Percentiles rank a stretch among this genome's conserved stretches.
Evolutionary conservation across 2,329 filamentous ascomycete species (phyloP).

Genomic region (Trichophyton schoenleinii): DNA sequence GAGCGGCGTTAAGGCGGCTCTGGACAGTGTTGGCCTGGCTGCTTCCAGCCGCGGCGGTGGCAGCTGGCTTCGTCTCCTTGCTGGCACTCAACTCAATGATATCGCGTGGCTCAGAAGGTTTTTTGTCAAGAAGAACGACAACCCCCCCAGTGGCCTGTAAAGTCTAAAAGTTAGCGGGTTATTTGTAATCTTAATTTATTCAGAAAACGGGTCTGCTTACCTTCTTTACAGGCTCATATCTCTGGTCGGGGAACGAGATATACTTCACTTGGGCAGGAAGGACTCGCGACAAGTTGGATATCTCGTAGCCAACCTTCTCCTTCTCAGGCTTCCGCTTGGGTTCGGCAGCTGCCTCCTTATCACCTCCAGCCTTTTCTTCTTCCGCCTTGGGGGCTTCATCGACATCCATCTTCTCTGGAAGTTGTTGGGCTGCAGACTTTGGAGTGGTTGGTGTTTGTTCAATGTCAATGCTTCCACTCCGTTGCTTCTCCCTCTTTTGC

Average conservation of each 20-base stretch:
- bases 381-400: conserved; percentile 50
- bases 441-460: conserved; percentile 66
- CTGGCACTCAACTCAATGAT: conserved; percentile 87
- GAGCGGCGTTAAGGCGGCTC: conserved; percentile 32
- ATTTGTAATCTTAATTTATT: neutral
- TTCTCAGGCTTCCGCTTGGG: conserved; percentile 84
- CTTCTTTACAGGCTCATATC: conserved; percentile 90
- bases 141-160: conserved; percentile 79
- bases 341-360: conserved; percentile 47
- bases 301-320: conserved; percentile 91
- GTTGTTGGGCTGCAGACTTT: conserved; percentile 44
- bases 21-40: conserved; percentile 32
- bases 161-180: conserved; percentile 25
- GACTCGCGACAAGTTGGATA: conserved; percentile 94
- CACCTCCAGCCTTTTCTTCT: conserved; percentile 48
- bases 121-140: conserved; percentile 75
- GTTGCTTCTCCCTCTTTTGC: conserved; percentile 82
- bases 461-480: conserved; percentile 89
- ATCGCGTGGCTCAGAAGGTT: conserved; percentile 63
- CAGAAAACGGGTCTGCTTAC: conserved; percentile 37
- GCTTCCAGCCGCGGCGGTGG: conserved; percentile 9
- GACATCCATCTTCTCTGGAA: conserved; percentile 75
- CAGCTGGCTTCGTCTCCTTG: conserved; percentile 43
- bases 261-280: conserved; percentile 89
- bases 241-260: conserved; percentile 77